Base-by-base conservation (phyloP, 2,329 filamentous ascomycete genomes). In the Aureobasidium zeae region DNA sequence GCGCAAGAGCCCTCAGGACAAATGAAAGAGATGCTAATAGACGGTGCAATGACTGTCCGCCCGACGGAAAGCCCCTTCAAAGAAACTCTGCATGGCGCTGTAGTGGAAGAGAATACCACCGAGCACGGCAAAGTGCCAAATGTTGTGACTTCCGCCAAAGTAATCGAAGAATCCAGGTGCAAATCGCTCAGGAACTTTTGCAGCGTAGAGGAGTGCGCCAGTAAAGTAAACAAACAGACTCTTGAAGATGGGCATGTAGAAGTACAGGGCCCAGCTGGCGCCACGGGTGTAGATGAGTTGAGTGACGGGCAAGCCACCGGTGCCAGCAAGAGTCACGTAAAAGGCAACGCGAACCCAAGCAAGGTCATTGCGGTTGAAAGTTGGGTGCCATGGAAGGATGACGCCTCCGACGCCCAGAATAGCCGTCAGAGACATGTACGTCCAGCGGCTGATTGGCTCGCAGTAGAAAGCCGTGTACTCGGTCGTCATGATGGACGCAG, bases 391-490 rank as follows among this genome's bases (percentile, higher is more conserved):
- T 2, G 91, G 89, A 26, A 98, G 73, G 50, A 95, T 84, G 51
- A 93, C 86, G 45, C 91, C 91, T 28, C 81, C 84, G 45, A 93
- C 67, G 35, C 91, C 91, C 19, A 98, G 76, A 11, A 81, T 61
- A 46, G 84, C 81, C 2, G 91, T 96, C 37, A 84, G 70, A 30
- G 74, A 64, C 70, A 98, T 91, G 65, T 96, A 98, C 10, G 76
- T 71, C 75, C 83, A 91, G 44, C 88, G 82, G 53, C 83, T 88
- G 34, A 83, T 57, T 3, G 91, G 88, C 57, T 98, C 91, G 68
- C 91, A 95, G 69, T 98, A 98, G 64, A 98, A 98, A 17, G 89
- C 91, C 0, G 91, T 95, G 68, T 96, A 98, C 62, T 98, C 91
- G 25, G 87, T 94, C 2, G 91, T 95, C 76, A 96, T 86, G 67